Percentiles rank a stretch among this genome's conserved stretches.
phyloP scores from a whole-genome alignment of 2,329 filamentous ascomycete genomes.

The Parastagonospora avenae region DNA sequence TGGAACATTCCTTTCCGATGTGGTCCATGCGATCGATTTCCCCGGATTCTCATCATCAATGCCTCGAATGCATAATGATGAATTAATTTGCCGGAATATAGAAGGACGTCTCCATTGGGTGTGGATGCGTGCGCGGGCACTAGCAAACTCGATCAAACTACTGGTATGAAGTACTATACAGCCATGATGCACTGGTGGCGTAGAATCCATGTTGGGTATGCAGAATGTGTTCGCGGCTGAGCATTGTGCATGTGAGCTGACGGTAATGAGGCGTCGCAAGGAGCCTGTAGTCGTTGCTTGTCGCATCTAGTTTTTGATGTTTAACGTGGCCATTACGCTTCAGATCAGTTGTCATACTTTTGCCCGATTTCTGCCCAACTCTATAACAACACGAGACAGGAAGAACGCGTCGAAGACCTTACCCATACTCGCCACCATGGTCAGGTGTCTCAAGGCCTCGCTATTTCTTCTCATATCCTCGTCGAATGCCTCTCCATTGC shows the following conservation, averaged over 20 bases:
- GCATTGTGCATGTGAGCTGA: too few species aligned
- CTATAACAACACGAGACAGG: too few species aligned
- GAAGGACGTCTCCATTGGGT: background rate
- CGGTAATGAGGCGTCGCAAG: too few species aligned
- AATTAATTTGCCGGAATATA: conserved; percentile 1
- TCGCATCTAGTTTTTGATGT: too few species aligned
- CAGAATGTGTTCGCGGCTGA: too few species aligned
- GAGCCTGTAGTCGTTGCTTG: too few species aligned
- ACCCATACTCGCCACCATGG: too few species aligned
- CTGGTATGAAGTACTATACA: conserved; percentile 19
- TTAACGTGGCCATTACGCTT: too few species aligned
- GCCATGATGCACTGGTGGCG: conserved; percentile 16
- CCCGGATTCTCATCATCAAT: conserved; percentile 24
- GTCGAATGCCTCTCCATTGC: conserved; percentile 10
- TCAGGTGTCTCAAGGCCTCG: too few species aligned
- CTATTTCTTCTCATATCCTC: conserved; percentile 5
- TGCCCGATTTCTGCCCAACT: too few species aligned
- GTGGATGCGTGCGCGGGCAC: background rate
- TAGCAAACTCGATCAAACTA: background rate
- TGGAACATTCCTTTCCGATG: conserved; percentile 8
- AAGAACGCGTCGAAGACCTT: too few species aligned
- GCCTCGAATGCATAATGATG: background rate
- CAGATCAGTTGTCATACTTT: too few species aligned
- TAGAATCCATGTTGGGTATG: conserved; percentile 4
- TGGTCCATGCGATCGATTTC: conserved; percentile 30